These are phyloP conservation scores for Diophrys appendiculata DNA, from an alignment of 73 alveolate species.

Conservation along the genomic window DNA sequence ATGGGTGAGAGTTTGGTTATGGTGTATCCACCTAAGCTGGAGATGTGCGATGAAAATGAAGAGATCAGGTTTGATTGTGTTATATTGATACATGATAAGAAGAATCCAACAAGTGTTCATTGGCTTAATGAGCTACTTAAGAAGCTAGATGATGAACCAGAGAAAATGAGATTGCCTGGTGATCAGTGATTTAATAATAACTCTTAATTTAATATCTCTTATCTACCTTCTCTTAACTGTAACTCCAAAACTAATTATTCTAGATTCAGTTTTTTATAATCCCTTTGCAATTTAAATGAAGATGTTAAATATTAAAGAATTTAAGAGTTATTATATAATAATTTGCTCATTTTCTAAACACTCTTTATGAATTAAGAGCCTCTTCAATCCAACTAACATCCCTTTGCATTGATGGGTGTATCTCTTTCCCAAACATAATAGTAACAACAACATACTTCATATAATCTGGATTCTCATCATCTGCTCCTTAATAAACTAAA, in stretches of 20 bases:
- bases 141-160: background rate
- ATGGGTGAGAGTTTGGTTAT: background rate
- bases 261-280: too few species aligned
- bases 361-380: background rate
- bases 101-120: background rate
- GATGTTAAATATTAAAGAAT: too few species aligned
- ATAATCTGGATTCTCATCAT: background rate
- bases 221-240: too few species aligned
- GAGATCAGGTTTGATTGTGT: background rate
- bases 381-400: background rate
- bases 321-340: too few species aligned
- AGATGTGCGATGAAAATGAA: background rate
- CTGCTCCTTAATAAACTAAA: background rate
- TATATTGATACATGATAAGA: background rate
- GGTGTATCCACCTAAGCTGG: background rate
- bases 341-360: too few species aligned
- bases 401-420: background rate
- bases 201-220: too few species aligned
- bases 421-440: background rate
- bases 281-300: too few species aligned
- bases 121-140: background rate
- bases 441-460: background rate
- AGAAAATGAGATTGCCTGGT: background rate
- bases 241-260: too few species aligned
- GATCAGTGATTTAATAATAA: background rate